A percentile compares a stretch with the other conserved stretches of the same genome.
phyloP scores from a whole-genome alignment of 192 early-diverging fungal genomes.

The Phlyctochytrium arcticum region DNA sequence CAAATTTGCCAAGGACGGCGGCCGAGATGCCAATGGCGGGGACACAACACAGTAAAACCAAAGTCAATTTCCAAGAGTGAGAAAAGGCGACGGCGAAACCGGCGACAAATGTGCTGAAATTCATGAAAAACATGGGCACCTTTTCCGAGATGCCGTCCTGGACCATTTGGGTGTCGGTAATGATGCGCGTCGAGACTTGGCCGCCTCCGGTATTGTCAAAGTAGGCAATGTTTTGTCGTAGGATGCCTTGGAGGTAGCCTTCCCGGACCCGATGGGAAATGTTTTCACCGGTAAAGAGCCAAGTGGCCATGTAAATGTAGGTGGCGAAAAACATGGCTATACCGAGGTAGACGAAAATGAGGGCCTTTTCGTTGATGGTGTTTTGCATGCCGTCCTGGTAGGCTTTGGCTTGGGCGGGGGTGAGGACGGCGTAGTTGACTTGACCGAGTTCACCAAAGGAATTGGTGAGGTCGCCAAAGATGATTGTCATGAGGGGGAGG shows the following conservation, averaged over 20 bases:
- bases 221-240: constrained; percentile 85
- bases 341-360: constrained; percentile 58
- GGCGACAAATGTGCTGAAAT: constrained; percentile 61
- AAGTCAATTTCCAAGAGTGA: constrained; percentile 69
- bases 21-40: constrained; percentile 60
- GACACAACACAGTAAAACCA: constrained; percentile 74
- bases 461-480: constrained; percentile 41
- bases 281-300: constrained; percentile 47
- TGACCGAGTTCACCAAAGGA: constrained; percentile 18
- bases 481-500: constrained; percentile 34
- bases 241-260: constrained; percentile 67
- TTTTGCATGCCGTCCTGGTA: neutral
- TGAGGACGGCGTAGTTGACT: neutral
- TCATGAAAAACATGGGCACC: constrained; percentile 65
- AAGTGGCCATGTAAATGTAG: constrained; percentile 58
- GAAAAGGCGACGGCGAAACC: constrained; percentile 73
- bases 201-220: constrained; percentile 85
- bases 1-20: constrained; percentile 22
- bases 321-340: constrained; percentile 49
- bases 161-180: constrained; percentile 77
- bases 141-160: constrained; percentile 90
- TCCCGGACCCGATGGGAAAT: constrained; percentile 70
- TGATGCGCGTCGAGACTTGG: constrained; percentile 81
- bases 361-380: constrained; percentile 21
- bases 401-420: neutral